Evolutionary conservation across 768 basidiomycete species (phyloP), one percentile per base, ranked within the genome.

Genomic region (Chalciporus sphaerocephalus): DNA sequence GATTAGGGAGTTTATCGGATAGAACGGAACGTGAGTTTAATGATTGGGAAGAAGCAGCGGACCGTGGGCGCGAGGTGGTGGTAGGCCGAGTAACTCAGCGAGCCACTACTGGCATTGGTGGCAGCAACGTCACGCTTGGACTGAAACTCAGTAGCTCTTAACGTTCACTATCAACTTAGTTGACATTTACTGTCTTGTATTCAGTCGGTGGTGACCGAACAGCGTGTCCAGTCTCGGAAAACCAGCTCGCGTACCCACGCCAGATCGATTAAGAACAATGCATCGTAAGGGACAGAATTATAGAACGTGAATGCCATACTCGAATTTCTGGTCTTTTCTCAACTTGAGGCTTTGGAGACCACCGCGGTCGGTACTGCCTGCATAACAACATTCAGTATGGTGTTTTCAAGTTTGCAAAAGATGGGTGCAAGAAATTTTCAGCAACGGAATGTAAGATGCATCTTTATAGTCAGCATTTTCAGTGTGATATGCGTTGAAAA

Each of bases 341-440:
- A n/a, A n/a, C n/a, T n/a, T n/a, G n/a, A n/a, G n/a, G n/a, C n/a
- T n/a, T n/a, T 93, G 40, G 96, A 95, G 80, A 98, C 96, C 64
- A 85, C 96, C 58, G 98, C 84, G 75, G 86, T 90, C 64, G 89
- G 95, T 79, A 96, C 97, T 71, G 87, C 81, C 92, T 94, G 56
- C 25, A 56, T 38, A 37, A 33, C 11, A 17, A 24, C 17, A 28
- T 64, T 10, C 53, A 48, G 40, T 35, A 42, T 21, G 12, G 6
- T 2, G 25, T 11, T 11, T 35, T 35, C 27, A n/a, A 40, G 32
- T 48, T 36, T 20, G 27, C 30, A 32, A 28, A 28, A n/a, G 30
- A n/a, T 32, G 15, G 10, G 44, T 11, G 6, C 0, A 20, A 22
- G 27, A 11, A 49, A 38, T 44, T 51, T 52, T 71, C 70, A 69